Base-by-base conservation (phyloP, 176 grass and related monocot species). In the Eragrostis nindensis region DNA sequence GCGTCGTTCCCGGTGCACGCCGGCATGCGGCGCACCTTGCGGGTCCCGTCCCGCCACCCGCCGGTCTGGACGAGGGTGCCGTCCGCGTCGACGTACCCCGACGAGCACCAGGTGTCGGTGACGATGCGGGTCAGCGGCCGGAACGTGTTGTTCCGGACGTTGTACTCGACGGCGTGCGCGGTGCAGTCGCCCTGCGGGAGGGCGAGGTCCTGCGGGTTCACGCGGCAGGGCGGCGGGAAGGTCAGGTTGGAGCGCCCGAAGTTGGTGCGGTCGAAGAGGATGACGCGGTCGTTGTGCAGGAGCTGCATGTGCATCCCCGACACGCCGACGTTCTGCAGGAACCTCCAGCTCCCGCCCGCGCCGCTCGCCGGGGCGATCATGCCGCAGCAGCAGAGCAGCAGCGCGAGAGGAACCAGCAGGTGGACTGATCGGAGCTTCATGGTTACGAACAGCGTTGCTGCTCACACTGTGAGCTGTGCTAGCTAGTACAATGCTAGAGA, bases 241-340 rank as follows among this genome's bases (percentile, higher is more conserved):
- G 85, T 78, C 65, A 92, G 85, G 82, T 96, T 96, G 36, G 93
- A 96, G 21, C 1, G 70, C 1, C 90, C 90, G 50, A 84, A 71
- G 79, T 88, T 88, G 42, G 87, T 96, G 63, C 90, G 82, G 71
- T 96, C 93, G 79, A 96, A 96, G 79, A 96, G 80, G 62, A 88
- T 80, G 1, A 96, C 85, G 42, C 79, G 82, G 85, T 96, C 93
- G 82, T 80, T 96, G 85, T 88, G 82, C 42, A 96, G 90, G 18
- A 96, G 90, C 82, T 96, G 93, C 93, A 96, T 96, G 90, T 96
- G 93, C 93, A 96, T 96, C 43, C 82, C 93, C 27, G 93, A 96
- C 19, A 92, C 85, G 52, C 93, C 93, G 19, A 90, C 87, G 75
- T 71, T 96, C 52, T 92, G 85, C 46, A 96, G 87, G 48, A 92